Conservation (phyloP, 306 rosid genomes). For the Quercus berberidifolia region DNA sequence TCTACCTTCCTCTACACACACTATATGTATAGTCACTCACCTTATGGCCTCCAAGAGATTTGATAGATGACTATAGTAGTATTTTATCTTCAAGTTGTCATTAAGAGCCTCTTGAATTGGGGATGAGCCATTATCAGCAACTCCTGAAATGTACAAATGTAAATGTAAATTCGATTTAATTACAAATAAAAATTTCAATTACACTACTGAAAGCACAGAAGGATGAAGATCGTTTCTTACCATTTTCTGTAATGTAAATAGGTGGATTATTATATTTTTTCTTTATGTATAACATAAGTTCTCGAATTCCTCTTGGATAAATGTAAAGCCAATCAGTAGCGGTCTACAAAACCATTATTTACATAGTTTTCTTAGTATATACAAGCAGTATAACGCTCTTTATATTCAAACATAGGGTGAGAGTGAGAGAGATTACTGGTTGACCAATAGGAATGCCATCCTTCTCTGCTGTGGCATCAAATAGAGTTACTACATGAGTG, state of each 20-base stretch:
- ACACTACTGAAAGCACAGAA: too few species aligned
- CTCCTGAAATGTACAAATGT: conserved; percentile 24
- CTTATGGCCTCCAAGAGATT: conserved; percentile 47
- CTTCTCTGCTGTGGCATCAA: conserved; percentile 19
- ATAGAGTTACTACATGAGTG: neutral
- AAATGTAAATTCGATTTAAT: neutral
- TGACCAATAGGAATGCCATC: conserved; percentile 5
- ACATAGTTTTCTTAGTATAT: neutral
- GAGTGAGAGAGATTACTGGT: neutral
- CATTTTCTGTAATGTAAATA: conserved; percentile 60
- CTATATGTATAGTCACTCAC: conserved; percentile 17
- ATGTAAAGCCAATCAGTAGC: conserved; percentile 44
- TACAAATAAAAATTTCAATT: neutral
- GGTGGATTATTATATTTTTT: conserved; percentile 37
- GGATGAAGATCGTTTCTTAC: conserved; percentile 13
- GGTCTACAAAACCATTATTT: conserved; percentile 34
- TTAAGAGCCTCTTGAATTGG: conserved; percentile 33
- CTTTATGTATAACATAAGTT: conserved; percentile 22
- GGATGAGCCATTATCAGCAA: conserved; percentile 41
- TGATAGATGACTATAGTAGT: conserved; percentile 43
- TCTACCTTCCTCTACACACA: too few species aligned
- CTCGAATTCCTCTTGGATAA: conserved; percentile 48
- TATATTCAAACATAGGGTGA: neutral
- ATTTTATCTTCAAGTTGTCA: conserved; percentile 42
- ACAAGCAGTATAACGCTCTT: neutral